phyloP scores from a whole-genome alignment of 163 green algal genomes.

The Scenedesmus sp. region DNA sequence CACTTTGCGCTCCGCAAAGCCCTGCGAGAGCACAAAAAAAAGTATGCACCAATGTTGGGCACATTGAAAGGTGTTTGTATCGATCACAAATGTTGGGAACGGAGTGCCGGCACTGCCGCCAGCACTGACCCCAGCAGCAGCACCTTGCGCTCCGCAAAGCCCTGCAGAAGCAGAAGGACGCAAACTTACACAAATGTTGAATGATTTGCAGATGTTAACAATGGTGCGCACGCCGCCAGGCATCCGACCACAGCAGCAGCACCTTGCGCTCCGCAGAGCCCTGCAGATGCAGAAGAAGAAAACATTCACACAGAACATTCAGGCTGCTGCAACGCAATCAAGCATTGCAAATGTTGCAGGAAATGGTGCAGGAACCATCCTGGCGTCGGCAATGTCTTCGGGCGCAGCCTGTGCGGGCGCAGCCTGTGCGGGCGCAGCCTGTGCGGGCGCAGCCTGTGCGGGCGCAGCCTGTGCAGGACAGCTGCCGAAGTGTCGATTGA shows the following conservation, averaged over 20 bases:
- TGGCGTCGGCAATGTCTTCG: no score
- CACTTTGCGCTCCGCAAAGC: slow-evolving; percentile 86
- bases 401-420: no score
- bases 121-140: slow-evolving; percentile 73
- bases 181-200: background rate
- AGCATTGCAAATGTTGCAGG: no score
- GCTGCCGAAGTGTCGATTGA: background rate
- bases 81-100: no score
- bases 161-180: slow-evolving; percentile 54
- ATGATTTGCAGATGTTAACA: background rate
- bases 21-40: slow-evolving; percentile 55
- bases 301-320: background rate
- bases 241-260: slow-evolving; percentile 52
- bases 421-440: no score
- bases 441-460: no score
- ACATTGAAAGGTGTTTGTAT: background rate
- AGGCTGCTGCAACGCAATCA: no score
- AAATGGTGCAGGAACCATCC: no score
- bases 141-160: slow-evolving; percentile 84
- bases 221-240: no score
- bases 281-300: slow-evolving; percentile 49
- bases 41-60: background rate
- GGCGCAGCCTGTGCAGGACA: background rate
- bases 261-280: slow-evolving; percentile 85
- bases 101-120: slow-evolving; percentile 62